phyloP scores from a whole-genome alignment of 345 rosid species.

The Anacardium occidentale region DNA sequence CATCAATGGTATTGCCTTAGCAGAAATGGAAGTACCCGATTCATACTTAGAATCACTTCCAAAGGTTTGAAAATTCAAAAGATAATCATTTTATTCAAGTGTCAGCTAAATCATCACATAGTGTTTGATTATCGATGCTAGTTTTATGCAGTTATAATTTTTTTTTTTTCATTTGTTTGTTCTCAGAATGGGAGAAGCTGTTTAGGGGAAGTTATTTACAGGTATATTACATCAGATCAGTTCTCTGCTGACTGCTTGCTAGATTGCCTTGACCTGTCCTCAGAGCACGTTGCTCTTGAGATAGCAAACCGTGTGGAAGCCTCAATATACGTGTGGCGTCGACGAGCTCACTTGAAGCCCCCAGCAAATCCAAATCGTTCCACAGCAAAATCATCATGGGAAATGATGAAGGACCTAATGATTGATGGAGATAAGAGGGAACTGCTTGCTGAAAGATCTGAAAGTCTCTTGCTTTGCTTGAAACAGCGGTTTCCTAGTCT shows the following conservation, averaged over 20 bases:
- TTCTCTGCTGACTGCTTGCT: constrained; percentile 84
- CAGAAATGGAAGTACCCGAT: constrained; percentile 94
- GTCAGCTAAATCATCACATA: not conserved
- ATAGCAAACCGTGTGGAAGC: constrained; percentile 94
- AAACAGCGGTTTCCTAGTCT: constrained; percentile 87
- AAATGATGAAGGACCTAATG: constrained; percentile 85
- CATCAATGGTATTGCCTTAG: constrained; percentile 60
- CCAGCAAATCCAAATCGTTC: constrained; percentile 44
- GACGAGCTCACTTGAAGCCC: constrained; percentile 61
- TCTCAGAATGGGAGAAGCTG: constrained; percentile 86
- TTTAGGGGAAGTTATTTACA: constrained; percentile 80
- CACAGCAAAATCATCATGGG: constrained; percentile 80
- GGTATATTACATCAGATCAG: constrained; percentile 76
- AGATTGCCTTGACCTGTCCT: constrained; percentile 85
- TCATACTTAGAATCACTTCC: constrained; percentile 86
- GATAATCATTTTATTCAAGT: too few species aligned
- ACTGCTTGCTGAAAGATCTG: constrained; percentile 85
- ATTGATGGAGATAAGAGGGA: constrained; percentile 83
- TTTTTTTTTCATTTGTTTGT: not conserved
- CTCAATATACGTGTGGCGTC: constrained; percentile 75
- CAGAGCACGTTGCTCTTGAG: constrained; percentile 80
- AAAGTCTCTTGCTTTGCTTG: constrained; percentile 81
- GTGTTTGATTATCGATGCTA: not conserved
- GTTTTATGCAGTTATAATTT: not conserved
- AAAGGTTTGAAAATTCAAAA: constrained; percentile 45